These are phyloP conservation scores for Blepharisma stoltei DNA, from an alignment of 73 alveolate species.

Conservation along the genomic window DNA sequence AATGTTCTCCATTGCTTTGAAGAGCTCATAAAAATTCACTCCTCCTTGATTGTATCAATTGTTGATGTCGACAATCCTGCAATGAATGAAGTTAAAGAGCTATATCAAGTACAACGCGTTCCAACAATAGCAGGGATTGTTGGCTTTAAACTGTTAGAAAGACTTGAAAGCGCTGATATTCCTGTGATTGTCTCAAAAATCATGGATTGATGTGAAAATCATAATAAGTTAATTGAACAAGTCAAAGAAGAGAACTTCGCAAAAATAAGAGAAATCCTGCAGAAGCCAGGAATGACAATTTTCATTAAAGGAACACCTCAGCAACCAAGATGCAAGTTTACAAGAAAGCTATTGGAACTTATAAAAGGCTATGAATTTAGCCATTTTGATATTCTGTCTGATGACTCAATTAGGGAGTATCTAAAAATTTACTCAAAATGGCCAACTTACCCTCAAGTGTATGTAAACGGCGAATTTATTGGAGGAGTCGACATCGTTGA, in stretches of 20 bases:
- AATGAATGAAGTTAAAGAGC: too few species aligned
- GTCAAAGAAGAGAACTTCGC: neutral
- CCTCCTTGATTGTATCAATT: too few species aligned
- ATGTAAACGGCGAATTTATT: slow-evolving; percentile 33
- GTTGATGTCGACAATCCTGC: too few species aligned
- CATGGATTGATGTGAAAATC: neutral
- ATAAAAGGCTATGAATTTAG: slow-evolving; percentile 45
- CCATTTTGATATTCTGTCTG: slow-evolving; percentile 62
- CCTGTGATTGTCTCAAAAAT: neutral
- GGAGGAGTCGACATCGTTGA: slow-evolving; percentile 82
- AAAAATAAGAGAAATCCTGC: neutral
- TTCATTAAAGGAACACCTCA: slow-evolving; percentile 81
- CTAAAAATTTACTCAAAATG: slow-evolving; percentile 76
- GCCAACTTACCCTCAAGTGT: slow-evolving; percentile 90
- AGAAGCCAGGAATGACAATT: slow-evolving; percentile 54
- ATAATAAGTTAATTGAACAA: neutral
- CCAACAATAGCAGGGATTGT: neutral
- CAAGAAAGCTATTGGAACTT: slow-evolving; percentile 55
- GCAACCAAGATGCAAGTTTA: slow-evolving; percentile 79
- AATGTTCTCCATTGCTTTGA: too few species aligned
- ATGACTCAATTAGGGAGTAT: slow-evolving; percentile 63
- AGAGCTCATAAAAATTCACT: too few species aligned
- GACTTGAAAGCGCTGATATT: slow-evolving; percentile 1
- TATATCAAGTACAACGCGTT: neutral
- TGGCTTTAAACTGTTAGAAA: neutral